A percentile compares a stretch with the other conserved stretches of the same genome.
phyloP scores from a whole-genome alignment of 2,329 filamentous ascomycete species.

The Fusarium sambucinum region DNA sequence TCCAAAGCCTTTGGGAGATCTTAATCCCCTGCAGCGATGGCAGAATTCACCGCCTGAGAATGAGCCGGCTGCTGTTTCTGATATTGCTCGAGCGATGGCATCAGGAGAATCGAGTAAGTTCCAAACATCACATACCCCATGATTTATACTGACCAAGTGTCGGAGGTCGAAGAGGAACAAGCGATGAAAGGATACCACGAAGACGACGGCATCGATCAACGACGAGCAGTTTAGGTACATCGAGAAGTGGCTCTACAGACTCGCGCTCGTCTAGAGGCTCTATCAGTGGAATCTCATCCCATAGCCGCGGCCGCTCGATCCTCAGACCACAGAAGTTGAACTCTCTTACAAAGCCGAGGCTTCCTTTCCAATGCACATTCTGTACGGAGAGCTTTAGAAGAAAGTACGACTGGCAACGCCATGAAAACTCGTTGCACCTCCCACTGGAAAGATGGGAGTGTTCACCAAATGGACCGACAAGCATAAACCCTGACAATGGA shows the following conservation, averaged over 20 bases:
- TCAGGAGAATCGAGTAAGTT: constrained; percentile 28
- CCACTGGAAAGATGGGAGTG: constrained; percentile 62
- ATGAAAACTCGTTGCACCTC: constrained; percentile 62
- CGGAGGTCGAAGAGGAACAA: constrained; percentile 28
- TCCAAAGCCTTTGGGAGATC: constrained; percentile 17
- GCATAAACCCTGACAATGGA: constrained; percentile 53
- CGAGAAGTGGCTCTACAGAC: constrained; percentile 34
- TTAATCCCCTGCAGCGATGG: constrained; percentile 51
- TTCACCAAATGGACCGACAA: constrained; percentile 49
- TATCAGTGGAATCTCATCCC: constrained; percentile 21
- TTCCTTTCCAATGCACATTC: constrained; percentile 58
- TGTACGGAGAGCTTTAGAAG: constrained; percentile 60
- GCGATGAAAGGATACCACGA: constrained; percentile 17
- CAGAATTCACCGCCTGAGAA: constrained; percentile 52
- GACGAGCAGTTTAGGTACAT: constrained; percentile 32
- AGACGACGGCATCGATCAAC: constrained; percentile 28
- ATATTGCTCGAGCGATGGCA: constrained; percentile 49
- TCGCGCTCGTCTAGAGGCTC: constrained; percentile 32
- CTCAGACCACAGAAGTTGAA: constrained; percentile 17
- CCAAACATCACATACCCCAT: constrained; percentile 53
- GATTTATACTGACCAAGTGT: constrained; percentile 52
- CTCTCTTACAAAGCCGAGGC: constrained; percentile 17
- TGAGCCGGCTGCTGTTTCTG: constrained; percentile 50
- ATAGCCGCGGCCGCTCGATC: constrained; percentile 16
- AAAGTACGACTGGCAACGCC: constrained; percentile 62